Conservation (phyloP, 2,329 filamentous ascomycete genomes). For the Lecanicillium sp. region DNA sequence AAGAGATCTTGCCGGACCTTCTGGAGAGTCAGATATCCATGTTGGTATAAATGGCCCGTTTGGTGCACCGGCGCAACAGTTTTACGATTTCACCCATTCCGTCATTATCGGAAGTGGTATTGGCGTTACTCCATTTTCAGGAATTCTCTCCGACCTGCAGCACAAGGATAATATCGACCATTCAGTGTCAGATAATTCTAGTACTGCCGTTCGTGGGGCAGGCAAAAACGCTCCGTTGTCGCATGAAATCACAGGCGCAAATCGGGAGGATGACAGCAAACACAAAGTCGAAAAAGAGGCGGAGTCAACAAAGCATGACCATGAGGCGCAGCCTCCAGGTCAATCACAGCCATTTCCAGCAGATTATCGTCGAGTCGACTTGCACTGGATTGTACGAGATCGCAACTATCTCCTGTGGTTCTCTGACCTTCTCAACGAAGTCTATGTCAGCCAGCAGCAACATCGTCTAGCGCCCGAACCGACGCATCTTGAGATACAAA, state of each 20-base stretch:
- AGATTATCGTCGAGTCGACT: conserved; percentile 44
- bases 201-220: too few relatives aligned
- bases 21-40: conserved; percentile 25
- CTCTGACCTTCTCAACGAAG: conserved; percentile 45
- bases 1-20: conserved; percentile 26
- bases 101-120: conserved; percentile 51
- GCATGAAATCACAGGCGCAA: too few relatives aligned
- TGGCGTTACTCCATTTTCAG: conserved; percentile 50
- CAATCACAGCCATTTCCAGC: conserved; percentile 24
- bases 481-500: conserved; percentile 41
- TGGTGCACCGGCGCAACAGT: conserved; percentile 49
- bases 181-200: conserved; percentile 15
- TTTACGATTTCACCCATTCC: conserved; percentile 49
- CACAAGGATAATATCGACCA: conserved; percentile 31
- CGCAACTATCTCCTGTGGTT: conserved; percentile 50
- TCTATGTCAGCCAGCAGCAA: conserved; percentile 30
- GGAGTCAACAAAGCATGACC: too few relatives aligned
- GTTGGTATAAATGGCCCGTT: conserved; percentile 51
- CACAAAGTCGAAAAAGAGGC: too few relatives aligned
- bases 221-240: too few relatives aligned
- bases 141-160: conserved; percentile 48
- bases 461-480: conserved; percentile 8
- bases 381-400: conserved; percentile 54
- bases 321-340: too few relatives aligned
- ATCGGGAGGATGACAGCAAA: too few relatives aligned